A percentile compares a stretch with the other conserved stretches of the same genome.
Evolutionary conservation across 2,329 filamentous ascomycete genomes (phyloP).

Genomic region (Arthroderma sp.): DNA sequence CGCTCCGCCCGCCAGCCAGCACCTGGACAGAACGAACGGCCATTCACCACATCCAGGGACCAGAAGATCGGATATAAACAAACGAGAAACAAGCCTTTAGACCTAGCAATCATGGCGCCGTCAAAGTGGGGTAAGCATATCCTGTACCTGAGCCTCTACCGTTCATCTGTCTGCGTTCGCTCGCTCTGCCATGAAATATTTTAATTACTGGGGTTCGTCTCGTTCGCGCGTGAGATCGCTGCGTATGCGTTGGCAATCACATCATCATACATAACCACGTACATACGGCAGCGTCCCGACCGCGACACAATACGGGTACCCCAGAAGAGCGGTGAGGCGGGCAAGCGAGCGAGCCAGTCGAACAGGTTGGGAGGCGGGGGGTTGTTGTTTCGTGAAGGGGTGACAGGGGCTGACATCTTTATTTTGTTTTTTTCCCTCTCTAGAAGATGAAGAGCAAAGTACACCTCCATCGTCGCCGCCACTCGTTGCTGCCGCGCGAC

Average conservation of each 20-base stretch:
- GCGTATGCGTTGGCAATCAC: constrained; percentile 1
- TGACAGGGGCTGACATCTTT: constrained; percentile 3
- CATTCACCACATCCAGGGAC: too few relatives aligned
- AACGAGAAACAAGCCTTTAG: not conserved
- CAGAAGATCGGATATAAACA: not conserved
- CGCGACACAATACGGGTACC: not conserved
- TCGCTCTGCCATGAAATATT: not conserved
- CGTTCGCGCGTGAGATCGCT: not conserved
- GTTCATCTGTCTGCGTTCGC: not conserved
- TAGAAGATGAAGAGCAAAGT: constrained; percentile 43
- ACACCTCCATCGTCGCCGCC: constrained; percentile 38
- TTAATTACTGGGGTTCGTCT: not conserved
- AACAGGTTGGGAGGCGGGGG: not conserved
- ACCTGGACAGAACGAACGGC: too few relatives aligned
- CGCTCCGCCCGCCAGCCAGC: too few relatives aligned
- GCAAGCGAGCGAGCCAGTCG: not conserved
- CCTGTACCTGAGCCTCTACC: not conserved
- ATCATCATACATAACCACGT: constrained; percentile 1
- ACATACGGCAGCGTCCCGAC: not conserved
- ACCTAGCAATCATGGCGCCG: constrained; percentile 30
- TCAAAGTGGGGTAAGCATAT: constrained; percentile 37
- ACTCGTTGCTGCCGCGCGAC: constrained; percentile 37
- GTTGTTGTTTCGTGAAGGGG: not conserved
- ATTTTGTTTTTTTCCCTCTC: not conserved
- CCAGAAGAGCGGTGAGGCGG: not conserved